phyloP scores from a whole-genome alignment of 2,329 filamentous ascomycete genomes.

The Fusarium verrucosum region DNA sequence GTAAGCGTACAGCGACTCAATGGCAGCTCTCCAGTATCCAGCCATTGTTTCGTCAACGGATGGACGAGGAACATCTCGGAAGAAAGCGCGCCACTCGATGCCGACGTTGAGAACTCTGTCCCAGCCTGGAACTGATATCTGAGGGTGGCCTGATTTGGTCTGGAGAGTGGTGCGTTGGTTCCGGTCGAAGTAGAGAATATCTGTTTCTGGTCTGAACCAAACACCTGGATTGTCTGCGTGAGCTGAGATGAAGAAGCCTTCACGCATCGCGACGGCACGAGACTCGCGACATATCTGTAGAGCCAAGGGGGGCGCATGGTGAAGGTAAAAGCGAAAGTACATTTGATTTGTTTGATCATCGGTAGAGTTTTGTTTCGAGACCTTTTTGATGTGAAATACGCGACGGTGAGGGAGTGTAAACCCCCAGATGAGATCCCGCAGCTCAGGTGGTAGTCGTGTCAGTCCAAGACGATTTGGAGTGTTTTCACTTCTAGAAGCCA shows the following conservation, averaged over 20 bases:
- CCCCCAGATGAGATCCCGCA: constrained; percentile 46
- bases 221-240: constrained; percentile 17
- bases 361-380: neutral
- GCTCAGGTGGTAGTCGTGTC: constrained; percentile 38
- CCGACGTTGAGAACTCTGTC: constrained; percentile 44
- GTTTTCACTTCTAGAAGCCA: neutral
- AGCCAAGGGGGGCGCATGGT: constrained; percentile 30
- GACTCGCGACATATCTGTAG: constrained; percentile 43
- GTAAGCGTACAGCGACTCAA: constrained; percentile 35
- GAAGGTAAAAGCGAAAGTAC: constrained; percentile 39
- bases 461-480: constrained; percentile 8
- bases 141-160: constrained; percentile 12
- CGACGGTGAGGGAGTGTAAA: constrained; percentile 42
- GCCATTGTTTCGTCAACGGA: constrained; percentile 33
- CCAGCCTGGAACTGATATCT: constrained; percentile 30
- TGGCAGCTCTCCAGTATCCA: constrained; percentile 33
- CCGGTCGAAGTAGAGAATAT: constrained; percentile 47
- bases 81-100: constrained; percentile 46
- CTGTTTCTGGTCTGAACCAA: constrained; percentile 43
- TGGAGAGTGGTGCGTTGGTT: constrained; percentile 38
- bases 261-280: constrained; percentile 40
- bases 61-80: constrained; percentile 40
- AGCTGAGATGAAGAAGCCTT: constrained; percentile 41
- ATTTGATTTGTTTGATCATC: neutral
- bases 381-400: constrained; percentile 45